Percentiles rank a stretch among this genome's conserved stretches.
phyloP scores from a whole-genome alignment of 768 basidiomycete species.

The Leucocoprinus sp. region DNA sequence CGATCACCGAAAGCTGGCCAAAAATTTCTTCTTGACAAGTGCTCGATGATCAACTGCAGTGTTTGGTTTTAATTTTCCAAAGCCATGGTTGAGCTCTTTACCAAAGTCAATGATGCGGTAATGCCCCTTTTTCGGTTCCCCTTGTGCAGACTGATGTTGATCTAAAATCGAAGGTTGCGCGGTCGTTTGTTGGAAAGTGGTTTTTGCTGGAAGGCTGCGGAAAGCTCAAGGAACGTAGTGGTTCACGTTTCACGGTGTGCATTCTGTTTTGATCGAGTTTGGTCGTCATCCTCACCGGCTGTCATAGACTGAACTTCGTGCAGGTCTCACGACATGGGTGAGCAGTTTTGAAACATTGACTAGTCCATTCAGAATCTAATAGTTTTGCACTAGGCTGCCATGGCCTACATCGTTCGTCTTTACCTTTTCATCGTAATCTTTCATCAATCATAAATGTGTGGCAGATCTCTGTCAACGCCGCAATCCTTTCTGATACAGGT shows the following conservation, averaged over 20 bases:
- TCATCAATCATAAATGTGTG: neutral
- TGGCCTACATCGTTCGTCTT: slow-evolving; percentile 70
- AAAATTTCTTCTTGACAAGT: slow-evolving; percentile 1
- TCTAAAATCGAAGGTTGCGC: slow-evolving; percentile 30
- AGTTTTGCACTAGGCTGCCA: slow-evolving; percentile 46
- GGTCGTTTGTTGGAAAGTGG: slow-evolving; percentile 49
- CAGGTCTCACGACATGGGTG: slow-evolving; percentile 78
- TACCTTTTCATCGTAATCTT: neutral
- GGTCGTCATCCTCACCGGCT: neutral
- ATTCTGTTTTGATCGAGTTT: neutral
- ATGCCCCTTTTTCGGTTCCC: neutral
- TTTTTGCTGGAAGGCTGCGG: slow-evolving; percentile 71
- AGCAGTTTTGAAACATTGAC: slow-evolving; percentile 16
- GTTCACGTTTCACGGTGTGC: slow-evolving; percentile 52
- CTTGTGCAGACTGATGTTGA: slow-evolving; percentile 3
- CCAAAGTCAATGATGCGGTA: slow-evolving; percentile 24
- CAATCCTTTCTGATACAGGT: slow-evolving; percentile 67
- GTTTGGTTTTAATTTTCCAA: neutral
- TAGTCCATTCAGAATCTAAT: neutral
- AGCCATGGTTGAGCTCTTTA: slow-evolving; percentile 17
- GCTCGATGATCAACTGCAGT: neutral
- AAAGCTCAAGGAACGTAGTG: slow-evolving; percentile 49
- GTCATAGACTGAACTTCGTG: slow-evolving; percentile 64
- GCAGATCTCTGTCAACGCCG: slow-evolving; percentile 80
- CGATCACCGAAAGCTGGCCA: neutral